Evolutionary conservation across 495 filamentous ascomycete species (phyloP).

Genomic region (Podospora sp.): DNA sequence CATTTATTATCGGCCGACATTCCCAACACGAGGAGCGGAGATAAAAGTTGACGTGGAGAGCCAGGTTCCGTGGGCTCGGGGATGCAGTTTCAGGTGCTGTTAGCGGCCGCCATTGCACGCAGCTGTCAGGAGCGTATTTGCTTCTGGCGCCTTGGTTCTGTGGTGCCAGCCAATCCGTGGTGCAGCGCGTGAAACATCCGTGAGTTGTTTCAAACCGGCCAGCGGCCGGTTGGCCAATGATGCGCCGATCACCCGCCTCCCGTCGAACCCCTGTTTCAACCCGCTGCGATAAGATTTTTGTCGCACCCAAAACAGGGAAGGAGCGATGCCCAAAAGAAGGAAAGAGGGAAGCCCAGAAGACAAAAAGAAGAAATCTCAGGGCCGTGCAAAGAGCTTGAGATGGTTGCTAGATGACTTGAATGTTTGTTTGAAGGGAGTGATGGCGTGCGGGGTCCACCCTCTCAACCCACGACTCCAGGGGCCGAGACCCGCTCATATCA

Average conservation of each 20-base stretch:
- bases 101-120: not conserved
- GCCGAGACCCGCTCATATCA: no score
- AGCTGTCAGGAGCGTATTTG: not conserved
- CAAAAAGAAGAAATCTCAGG: not conserved
- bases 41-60: not conserved
- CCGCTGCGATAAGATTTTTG: constrained; percentile 3
- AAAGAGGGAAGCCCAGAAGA: not conserved
- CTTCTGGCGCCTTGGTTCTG: not conserved
- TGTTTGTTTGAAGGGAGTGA: no score
- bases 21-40: no score
- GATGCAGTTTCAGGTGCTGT: not conserved
- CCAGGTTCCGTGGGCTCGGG: not conserved
- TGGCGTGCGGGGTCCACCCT: no score
- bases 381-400: no score
- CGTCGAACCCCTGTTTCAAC: constrained; percentile 12
- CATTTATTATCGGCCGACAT: not conserved
- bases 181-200: not conserved
- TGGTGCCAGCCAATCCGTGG: constrained; percentile 6
- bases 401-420: no score
- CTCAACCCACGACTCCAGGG: no score
- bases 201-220: not conserved
- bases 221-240: not conserved
- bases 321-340: not conserved
- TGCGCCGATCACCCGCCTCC: not conserved
- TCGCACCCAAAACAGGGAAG: not conserved